phyloP scores from a whole-genome alignment of 148 eudicot species.

The Bassia scoparia region DNA sequence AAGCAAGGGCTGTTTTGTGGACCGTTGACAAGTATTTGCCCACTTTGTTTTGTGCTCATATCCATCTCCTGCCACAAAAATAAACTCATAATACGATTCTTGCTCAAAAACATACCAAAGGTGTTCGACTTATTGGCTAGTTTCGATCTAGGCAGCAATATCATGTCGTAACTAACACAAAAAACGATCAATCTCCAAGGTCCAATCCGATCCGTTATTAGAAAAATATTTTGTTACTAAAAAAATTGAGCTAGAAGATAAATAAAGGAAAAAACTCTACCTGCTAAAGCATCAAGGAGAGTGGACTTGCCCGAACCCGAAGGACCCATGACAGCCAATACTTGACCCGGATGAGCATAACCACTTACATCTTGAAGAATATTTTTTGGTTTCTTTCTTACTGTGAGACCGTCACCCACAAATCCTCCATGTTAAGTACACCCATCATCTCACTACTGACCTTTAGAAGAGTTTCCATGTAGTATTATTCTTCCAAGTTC shows the following conservation, averaged over 20 bases:
- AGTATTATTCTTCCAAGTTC: not conserved
- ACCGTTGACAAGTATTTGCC: too few species aligned
- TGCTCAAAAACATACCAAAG: too few species aligned
- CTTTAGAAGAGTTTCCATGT: not conserved
- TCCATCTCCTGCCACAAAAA: constrained; percentile 42
- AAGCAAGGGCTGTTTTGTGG: too few species aligned
- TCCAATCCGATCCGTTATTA: too few species aligned
- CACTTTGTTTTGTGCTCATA: constrained; percentile 37
- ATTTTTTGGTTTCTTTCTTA: constrained; percentile 11
- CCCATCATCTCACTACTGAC: constrained; percentile 5
- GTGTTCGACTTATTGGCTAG: too few species aligned
- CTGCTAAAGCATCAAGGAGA: constrained; percentile 44
- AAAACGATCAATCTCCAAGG: too few species aligned
- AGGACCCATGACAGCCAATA: constrained; percentile 56
- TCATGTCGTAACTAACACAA: too few species aligned
- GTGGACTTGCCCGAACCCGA: constrained; percentile 65
- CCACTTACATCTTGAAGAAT: constrained; percentile 40
- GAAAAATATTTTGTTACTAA: too few species aligned
- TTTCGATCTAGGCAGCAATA: too few species aligned
- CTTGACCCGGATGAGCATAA: constrained; percentile 40
- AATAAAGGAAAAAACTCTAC: not conserved
- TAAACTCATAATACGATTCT: too few species aligned
- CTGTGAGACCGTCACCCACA: constrained; percentile 35
- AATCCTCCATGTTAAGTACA: constrained; percentile 44
- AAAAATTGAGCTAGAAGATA: not conserved